These are phyloP conservation scores for Haematococcus lacustris DNA, from an alignment of 139 green algal genomes.

Conservation along the genomic window DNA sequence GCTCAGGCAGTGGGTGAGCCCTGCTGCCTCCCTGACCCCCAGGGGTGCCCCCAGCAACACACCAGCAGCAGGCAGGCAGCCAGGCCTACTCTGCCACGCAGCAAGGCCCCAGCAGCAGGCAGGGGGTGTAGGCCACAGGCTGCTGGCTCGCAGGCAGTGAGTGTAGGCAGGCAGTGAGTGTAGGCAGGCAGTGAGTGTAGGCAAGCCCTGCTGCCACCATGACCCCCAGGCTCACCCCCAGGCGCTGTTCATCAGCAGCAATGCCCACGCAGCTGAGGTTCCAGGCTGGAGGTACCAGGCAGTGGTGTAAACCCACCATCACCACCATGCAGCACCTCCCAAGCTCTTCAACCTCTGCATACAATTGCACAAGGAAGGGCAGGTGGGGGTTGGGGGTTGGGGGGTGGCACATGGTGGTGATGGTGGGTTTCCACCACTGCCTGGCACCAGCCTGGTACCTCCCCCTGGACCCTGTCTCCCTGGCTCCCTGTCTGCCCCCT, in stretches of 20 bases:
- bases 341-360: background rate
- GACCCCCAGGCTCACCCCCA: no score
- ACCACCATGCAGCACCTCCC: background rate
- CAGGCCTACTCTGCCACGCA: background rate
- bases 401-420: background rate
- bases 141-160: background rate
- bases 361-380: background rate
- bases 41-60: no score
- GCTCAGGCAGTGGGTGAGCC: constrained; percentile 3
- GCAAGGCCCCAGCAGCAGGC: background rate
- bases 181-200: background rate
- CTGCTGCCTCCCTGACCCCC: no score
- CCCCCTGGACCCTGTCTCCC: background rate
- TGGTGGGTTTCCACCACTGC: background rate
- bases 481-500: background rate
- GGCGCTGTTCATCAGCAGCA: no score
- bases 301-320: background rate
- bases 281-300: background rate
- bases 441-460: background rate
- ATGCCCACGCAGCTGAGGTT: no score
- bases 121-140: background rate
- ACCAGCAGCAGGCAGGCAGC: background rate
- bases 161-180: background rate
- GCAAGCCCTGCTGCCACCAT: no score
- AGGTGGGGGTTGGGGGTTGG: background rate